Base-by-base conservation (phyloP, 2,329 filamentous ascomycete genomes). In the Penicillium sp. region DNA sequence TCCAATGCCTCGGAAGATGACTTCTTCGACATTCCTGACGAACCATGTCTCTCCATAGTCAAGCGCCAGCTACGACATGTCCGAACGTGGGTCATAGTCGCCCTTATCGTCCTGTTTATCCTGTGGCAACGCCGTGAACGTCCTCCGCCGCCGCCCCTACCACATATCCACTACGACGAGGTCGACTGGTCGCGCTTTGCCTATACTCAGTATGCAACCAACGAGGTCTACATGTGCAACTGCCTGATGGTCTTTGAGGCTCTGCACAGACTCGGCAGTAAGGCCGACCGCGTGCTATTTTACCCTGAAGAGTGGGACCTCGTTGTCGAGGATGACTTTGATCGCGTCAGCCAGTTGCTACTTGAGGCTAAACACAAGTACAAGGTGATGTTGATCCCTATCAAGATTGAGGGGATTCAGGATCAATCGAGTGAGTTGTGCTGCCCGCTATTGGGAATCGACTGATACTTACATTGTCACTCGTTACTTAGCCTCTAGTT, bases 311-410 rank as follows among this genome's bases (percentile, higher is more conserved):
- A 68, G 19, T 76, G 75, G 74, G 72, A 75, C 59, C 59, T 73
- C 40, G 44, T 66, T 5, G 60, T 73, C 4, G 65, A 69, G 11
- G 61, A 61, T 45, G 60, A 63, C 16, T 57, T 53, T 31, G 70
- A 73, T 57, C 69, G 73, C 16, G 64, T 69, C 36, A 78, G 77
- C 55, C 77, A 80, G 58, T 65, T 84, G 56, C 67, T 84, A 14
- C 62, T 75, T 6, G 58, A 80, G 61, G 82, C 82, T 22, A 72
- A 74, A 58, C 74, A 79, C 50, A 66, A 72, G 19, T 84, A 82
- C 67, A 75, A 78, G 9, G 81, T 79, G 33, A 75, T 79, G 53
- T 65, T 84, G 41, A 69, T 78, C 48, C 80, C 81, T 12, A 73
- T 81, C 38, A 66, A 75, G 50, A 69, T 80, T 7, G 70, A 73